These are phyloP conservation scores for Pezicula neosporulosa DNA, from an alignment of 2,329 filamentous ascomycete species.

Conservation along the genomic window DNA sequence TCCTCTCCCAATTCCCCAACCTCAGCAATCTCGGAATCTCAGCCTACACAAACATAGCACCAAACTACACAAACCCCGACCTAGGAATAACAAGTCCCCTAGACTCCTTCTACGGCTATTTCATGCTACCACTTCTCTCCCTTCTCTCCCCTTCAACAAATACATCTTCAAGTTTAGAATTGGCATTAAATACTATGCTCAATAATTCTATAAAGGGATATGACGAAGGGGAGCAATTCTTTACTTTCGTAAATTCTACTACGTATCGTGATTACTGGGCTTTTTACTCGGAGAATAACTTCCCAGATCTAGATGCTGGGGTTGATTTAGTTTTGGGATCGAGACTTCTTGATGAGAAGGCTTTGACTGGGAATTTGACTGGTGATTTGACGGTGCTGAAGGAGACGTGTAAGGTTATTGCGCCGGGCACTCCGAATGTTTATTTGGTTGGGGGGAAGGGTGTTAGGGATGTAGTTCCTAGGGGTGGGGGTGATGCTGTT, in stretches of 20 bases:
- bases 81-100: slow-evolving; percentile 26
- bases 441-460: slow-evolving; percentile 43
- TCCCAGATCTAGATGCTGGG: slow-evolving; percentile 36
- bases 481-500: slow-evolving; percentile 43
- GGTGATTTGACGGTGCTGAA: slow-evolving; percentile 30
- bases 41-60: slow-evolving; percentile 41
- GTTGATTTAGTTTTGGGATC: slow-evolving; percentile 36
- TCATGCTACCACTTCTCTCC: slow-evolving; percentile 30
- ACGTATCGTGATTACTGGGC: slow-evolving; percentile 17
- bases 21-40: slow-evolving; percentile 49
- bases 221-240: slow-evolving; percentile 21
- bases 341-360: slow-evolving; percentile 36
- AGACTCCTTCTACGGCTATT: slow-evolving; percentile 30
- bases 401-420: slow-evolving; percentile 33
- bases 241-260: slow-evolving; percentile 1
- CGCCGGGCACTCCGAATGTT: slow-evolving; percentile 26
- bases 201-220: slow-evolving; percentile 33
- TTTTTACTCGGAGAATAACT: slow-evolving; percentile 24
- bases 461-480: slow-evolving; percentile 37
- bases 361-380: slow-evolving; percentile 32
- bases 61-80: slow-evolving; percentile 30
- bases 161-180: too few relatives aligned
- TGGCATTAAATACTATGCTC: slow-evolving; percentile 32
- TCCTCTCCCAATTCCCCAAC: slow-evolving; percentile 41
- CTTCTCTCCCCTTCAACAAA: too few relatives aligned